Base-by-base conservation (phyloP, 768 basidiomycete genomes). In the Trametes gibbosa region DNA sequence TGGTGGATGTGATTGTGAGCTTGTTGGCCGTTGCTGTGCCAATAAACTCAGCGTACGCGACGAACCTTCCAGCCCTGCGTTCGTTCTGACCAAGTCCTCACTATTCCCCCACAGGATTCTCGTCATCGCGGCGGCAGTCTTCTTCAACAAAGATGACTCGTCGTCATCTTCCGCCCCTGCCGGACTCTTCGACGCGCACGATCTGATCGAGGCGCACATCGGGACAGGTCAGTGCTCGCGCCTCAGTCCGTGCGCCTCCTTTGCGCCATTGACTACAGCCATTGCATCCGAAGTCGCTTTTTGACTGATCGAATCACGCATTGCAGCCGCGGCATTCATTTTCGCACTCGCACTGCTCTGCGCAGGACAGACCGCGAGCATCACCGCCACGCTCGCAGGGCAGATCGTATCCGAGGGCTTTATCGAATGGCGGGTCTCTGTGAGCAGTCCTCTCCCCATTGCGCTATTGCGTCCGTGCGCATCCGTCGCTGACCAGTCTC, bases 361-460 rank as follows among this genome's bases (percentile, higher is more conserved):
- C 49, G 78, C 92, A 2, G 95, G 95, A 3, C 93, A 96, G 78
- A 90, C 90, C 58, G 89, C 95, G 0, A 90, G 88, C 23, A 81
- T 98, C 51, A 89, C 95, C 2, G 93, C 91, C 12, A 96, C 93
- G 0, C 80, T 96, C 8, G 87, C 92, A 0, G 93, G 93, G 0
- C 95, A 97, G 71, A 86, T 92, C 21, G 87, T 98, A 37, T 86
- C 86, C 0, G 94, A 98, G 72, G 94, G 95, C 0, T 94, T 95
- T 72, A 79, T 96, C 53, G 84, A 84, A 53, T 96, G 92, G 93
- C 81, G 84, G 49, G 82, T 93, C 34, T 89, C 90, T 61, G 88
- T 90, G 68, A 50, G 68, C 62, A 23, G 40, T 17, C 12, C 6
- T 3, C 72, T 74, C 39, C 70, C 74, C 51, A 25, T 16, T 47